Base-by-base conservation (phyloP, 768 basidiomycete genomes). In the Rhodotorula sphaerocarpa region DNA sequence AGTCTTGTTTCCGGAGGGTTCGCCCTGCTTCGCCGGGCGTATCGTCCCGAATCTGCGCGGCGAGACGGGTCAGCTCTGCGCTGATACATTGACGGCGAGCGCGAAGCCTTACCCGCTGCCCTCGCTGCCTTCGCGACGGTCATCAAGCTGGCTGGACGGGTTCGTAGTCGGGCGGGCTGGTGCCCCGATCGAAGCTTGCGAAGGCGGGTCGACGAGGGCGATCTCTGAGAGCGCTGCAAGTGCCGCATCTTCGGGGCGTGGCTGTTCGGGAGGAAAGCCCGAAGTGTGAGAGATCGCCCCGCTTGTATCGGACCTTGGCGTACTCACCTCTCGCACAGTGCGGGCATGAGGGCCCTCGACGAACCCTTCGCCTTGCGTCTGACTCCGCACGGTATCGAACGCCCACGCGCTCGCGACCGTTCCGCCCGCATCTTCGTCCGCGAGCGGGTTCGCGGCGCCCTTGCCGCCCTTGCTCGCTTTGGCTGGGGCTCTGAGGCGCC, bases 321-420 rank as follows among this genome's bases (percentile, higher is more conserved):
- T 14, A 47, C 57, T 21, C 34, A 67, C 61, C 2, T 31, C 34
- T 33, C 33, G 33, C 11, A 66, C 33, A 39, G 14, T 63, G 39
- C 63, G 27, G 34, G 36, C 47, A 45, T 51, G 55, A 27, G 45
- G 52, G 36, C 55, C 44, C n/a, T n/a, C n/a, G n/a, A 34, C 61
- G 2, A 30, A 55, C 34, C 21, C 42, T 21, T 55, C 57, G 28
- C 18, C 41, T 44, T 61, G 59, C 2, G 63, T 76, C 34, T 76
- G 77, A 62, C 80, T 84, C 34, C 72, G 61, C 70, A 90, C 78
- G 3, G 89, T 92, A 70, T 91, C 91, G 74, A 97, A 97, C 74
- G 87, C 89, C 95, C 93, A 97, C 66, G 90, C 90, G 72, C 87
- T 91, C 72, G 83, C 82, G 76, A 93, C 80, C 3, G 90, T 89